Base-by-base conservation (phyloP, 495 filamentous ascomycete genomes). In the Aspergillus mulundensis region DNA sequence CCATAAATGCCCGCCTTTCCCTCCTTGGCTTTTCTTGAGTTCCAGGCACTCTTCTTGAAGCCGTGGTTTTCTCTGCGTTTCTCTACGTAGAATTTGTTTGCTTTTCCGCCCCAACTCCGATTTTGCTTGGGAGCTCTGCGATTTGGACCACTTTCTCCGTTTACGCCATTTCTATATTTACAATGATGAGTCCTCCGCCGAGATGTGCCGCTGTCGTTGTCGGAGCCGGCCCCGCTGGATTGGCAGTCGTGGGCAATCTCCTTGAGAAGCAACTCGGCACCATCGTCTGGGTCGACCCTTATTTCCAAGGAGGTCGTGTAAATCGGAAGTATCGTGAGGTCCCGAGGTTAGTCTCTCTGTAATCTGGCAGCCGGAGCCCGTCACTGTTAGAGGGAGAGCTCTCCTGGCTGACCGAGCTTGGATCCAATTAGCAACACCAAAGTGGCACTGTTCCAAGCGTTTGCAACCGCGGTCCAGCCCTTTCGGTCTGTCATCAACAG, bases 161-260 rank as follows among this genome's bases (percentile, higher is more conserved):
- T 24, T 7, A 25, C 48, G n/a, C 49, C 11, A 42, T 45, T 19
- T 21, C 44, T 19, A 34, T 18, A 15, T 12, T 8, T 40, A 36
- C 59, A 38, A 57, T 23, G 6, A 76, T 76, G 71, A 52, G 42
- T 42, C 45, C 68, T 34, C 58, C 73, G 24, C 64, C 67, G 20
- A 73, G 63, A 63, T 78, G 70, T 58, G 71, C 72, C 19, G 79
- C 80, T 0, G 74, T 84, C 7, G 80, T 84, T 7, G 79, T 83
- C 34, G 81, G 81, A 51, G 78, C 77, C 42, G 81, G 81, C 32
- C 78, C 81, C 8, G 78, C 77, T 44, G 81, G 81, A 53, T 67
- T 82, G 42, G 79, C 80, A n/a, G 80, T 75, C 18, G 66, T 83
- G 46, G 80, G 80, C 10, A 83, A 81, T 56, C 66, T 84, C 6